A percentile compares a stretch with the other conserved stretches of the same genome.
Evolutionary conservation across 306 rosid genomes (phyloP).

Genomic region (Corylus americana): DNA sequence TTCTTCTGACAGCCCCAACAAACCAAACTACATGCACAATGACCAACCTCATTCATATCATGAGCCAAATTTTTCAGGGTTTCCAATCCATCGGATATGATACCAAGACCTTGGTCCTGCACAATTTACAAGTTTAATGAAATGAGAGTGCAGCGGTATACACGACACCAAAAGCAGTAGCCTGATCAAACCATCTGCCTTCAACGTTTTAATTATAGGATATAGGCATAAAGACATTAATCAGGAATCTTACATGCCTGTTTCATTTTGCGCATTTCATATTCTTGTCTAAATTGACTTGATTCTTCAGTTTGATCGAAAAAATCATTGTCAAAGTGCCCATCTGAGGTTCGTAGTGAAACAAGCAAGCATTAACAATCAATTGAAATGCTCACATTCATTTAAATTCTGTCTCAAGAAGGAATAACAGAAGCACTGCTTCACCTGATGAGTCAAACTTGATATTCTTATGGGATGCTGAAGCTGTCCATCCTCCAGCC

Average conservation of each 20-base stretch:
- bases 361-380: slow-evolving; percentile 3
- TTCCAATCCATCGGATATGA: slow-evolving; percentile 91
- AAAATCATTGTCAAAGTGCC: slow-evolving; percentile 40
- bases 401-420: slow-evolving; percentile 1
- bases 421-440: background rate
- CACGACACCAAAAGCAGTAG: slow-evolving; percentile 4
- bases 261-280: slow-evolving; percentile 81
- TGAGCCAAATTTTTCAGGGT: slow-evolving; percentile 69
- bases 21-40: slow-evolving; percentile 16
- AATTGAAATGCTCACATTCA: slow-evolving; percentile 9
- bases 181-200: slow-evolving; percentile 8
- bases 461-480: slow-evolving; percentile 51
- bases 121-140: slow-evolving; percentile 24
- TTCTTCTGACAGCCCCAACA: background rate
- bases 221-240: slow-evolving; percentile 23
- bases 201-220: slow-evolving; percentile 3
- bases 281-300: slow-evolving; percentile 69
- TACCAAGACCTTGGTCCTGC: slow-evolving; percentile 85
- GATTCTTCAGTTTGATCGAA: slow-evolving; percentile 73
- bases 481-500: slow-evolving; percentile 48
- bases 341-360: slow-evolving; percentile 41
- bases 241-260: slow-evolving; percentile 57
- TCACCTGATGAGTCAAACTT: slow-evolving; percentile 70
- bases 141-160: slow-evolving; percentile 4
- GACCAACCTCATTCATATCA: slow-evolving; percentile 87